These are phyloP conservation scores for Hypocreales sp. DNA, from an alignment of 2,329 filamentous ascomycete species.

Conservation along the genomic window DNA sequence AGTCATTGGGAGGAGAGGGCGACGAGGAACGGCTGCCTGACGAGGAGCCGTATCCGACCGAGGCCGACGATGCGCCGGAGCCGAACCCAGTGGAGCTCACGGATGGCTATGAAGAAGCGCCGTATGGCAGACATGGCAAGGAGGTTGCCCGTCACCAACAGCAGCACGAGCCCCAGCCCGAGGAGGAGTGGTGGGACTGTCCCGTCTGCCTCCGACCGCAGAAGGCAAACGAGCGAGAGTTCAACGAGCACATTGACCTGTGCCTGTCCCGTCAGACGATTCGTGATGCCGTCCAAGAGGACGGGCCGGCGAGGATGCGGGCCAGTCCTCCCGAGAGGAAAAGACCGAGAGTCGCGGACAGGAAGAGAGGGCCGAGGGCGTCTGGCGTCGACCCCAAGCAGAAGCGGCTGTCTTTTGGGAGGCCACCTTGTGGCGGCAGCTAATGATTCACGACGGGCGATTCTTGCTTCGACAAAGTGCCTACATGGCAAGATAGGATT, in stretches of 20 bases:
- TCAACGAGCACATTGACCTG: slow-evolving; percentile 86
- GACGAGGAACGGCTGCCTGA: slow-evolving; percentile 57
- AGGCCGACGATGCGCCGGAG: not conserved
- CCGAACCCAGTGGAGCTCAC: not conserved
- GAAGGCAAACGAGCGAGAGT: slow-evolving; percentile 53
- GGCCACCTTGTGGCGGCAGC: no score
- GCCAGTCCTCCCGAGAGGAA: slow-evolving; percentile 22
- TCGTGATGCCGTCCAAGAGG: slow-evolving; percentile 57
- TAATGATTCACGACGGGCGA: not conserved
- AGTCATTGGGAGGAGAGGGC: slow-evolving; percentile 16
- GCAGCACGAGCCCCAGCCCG: slow-evolving; percentile 11
- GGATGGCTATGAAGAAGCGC: not conserved
- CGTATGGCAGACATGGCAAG: slow-evolving; percentile 25
- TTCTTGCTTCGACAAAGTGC: not conserved
- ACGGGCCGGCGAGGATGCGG: slow-evolving; percentile 11
- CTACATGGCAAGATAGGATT: no score
- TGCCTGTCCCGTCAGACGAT: slow-evolving; percentile 82
- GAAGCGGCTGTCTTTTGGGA: slow-evolving; percentile 36
- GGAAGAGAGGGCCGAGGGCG: slow-evolving; percentile 21
- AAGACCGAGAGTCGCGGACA: slow-evolving; percentile 17
- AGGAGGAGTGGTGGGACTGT: slow-evolving; percentile 59
- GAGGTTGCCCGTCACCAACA: slow-evolving; percentile 33
- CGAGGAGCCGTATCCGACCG: slow-evolving; percentile 31
- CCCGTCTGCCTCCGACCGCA: slow-evolving; percentile 77
- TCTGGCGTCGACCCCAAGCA: slow-evolving; percentile 26